Conservation (phyloP, 345 rosid species). For the Citrus mangshanensis region DNA sequence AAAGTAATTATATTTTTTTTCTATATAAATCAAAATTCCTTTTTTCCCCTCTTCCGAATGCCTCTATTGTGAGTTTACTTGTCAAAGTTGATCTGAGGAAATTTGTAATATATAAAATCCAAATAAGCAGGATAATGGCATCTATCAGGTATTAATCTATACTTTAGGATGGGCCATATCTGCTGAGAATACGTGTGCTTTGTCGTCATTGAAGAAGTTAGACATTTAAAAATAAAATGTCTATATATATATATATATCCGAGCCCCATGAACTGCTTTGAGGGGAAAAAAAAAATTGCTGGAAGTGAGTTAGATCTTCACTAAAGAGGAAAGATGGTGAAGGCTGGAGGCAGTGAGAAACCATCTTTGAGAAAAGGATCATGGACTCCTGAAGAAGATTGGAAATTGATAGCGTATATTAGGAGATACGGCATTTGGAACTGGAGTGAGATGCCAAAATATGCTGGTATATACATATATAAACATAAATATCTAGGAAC, state of each 20-base stretch:
- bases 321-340: conserved; percentile 5
- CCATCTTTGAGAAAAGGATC: conserved; percentile 23
- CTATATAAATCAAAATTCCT: too few species aligned
- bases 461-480: conserved; percentile 23
- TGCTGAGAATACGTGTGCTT: background rate
- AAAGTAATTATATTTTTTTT: too few species aligned
- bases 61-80: background rate
- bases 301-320: background rate
- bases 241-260: too few species aligned
- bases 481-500: background rate
- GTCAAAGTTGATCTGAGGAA: background rate
- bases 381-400: conserved; percentile 40
- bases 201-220: background rate
- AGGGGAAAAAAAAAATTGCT: too few species aligned
- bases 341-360: background rate
- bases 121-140: background rate
- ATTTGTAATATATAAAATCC: background rate
- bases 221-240: background rate
- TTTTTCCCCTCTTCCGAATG: too few species aligned
- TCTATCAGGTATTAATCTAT: background rate
- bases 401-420: conserved; percentile 27
- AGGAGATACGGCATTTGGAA: conserved; percentile 32
- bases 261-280: too few species aligned
- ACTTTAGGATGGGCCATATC: background rate
- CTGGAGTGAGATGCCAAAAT: conserved; percentile 36